A percentile compares a stretch with the other conserved stretches of the same genome.
Evolutionary conservation across 2,329 filamentous ascomycete genomes (phyloP).

Genomic region (Raffaelea deltoideospora): DNA sequence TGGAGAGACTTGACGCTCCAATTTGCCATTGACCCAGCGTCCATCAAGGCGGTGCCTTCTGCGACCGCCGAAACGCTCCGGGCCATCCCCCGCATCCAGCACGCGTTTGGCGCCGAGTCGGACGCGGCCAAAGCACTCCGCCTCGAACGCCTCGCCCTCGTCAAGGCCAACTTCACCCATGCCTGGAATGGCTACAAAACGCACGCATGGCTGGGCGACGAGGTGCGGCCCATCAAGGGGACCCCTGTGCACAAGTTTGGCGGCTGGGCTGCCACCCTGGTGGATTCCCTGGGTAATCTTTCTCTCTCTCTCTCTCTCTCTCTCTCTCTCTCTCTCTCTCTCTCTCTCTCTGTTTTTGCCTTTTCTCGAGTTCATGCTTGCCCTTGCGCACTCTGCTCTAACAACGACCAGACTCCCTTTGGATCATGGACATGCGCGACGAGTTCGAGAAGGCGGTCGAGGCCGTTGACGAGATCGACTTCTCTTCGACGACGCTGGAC

Average conservation of each 20-base stretch:
- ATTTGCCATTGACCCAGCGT: slow-evolving; percentile 6
- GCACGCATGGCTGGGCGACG: slow-evolving; percentile 32
- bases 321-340: slow-evolving; percentile 12
- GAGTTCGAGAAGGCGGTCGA: slow-evolving; percentile 36
- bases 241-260: slow-evolving; percentile 25
- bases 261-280: slow-evolving; percentile 35
- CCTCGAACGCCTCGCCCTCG: slow-evolving; percentile 17
- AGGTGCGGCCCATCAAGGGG: slow-evolving; percentile 21
- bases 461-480: slow-evolving; percentile 29
- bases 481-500: slow-evolving; percentile 22
- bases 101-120: slow-evolving; percentile 15
- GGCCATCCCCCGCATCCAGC: slow-evolving; percentile 20
- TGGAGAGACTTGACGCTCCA: slow-evolving; percentile 7
- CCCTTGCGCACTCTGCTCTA: not conserved
- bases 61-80: slow-evolving; percentile 1
- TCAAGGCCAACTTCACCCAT: slow-evolving; percentile 18
- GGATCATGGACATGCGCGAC: slow-evolving; percentile 38
- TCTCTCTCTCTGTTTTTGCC: not conserved
- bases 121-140: slow-evolving; percentile 11
- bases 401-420: slow-evolving; percentile 24
- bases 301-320: not conserved
- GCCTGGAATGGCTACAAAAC: slow-evolving; percentile 29
- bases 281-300: slow-evolving; percentile 31
- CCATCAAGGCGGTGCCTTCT: slow-evolving; percentile 5
- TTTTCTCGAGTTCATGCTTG: slow-evolving; percentile 17